Percentiles rank a stretch among this genome's conserved stretches.
Evolutionary conservation across 371 early-diverging fungal genomes (phyloP).

Genomic region (Phascolomyces articulosus): DNA sequence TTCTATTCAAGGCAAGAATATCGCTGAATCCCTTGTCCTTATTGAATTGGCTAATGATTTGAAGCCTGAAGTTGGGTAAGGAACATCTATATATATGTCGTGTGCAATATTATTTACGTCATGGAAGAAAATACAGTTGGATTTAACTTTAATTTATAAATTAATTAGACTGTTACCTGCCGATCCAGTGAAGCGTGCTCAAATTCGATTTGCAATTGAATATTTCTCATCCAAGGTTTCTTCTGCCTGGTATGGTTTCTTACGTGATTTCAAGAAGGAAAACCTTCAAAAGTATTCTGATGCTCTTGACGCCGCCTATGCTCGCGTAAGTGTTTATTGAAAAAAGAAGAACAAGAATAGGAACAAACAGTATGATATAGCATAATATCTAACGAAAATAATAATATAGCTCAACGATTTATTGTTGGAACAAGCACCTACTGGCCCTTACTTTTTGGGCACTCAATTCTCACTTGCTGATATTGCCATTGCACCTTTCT

Average conservation of each 20-base stretch:
- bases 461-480: slow-evolving; percentile 63
- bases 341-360: too few relatives aligned
- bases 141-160: neutral
- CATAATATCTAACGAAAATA: too few relatives aligned
- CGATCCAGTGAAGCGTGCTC: slow-evolving; percentile 49
- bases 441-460: slow-evolving; percentile 69
- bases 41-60: slow-evolving; percentile 54
- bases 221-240: slow-evolving; percentile 42
- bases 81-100: too few relatives aligned
- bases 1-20: slow-evolving; percentile 28
- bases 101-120: too few relatives aligned
- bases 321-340: slow-evolving; percentile 25
- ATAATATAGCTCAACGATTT: slow-evolving; percentile 37
- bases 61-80: slow-evolving; percentile 52
- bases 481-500: slow-evolving; percentile 56
- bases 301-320: slow-evolving; percentile 20
- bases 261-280: slow-evolving; percentile 30
- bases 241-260: slow-evolving; percentile 28
- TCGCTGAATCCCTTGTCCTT: slow-evolving; percentile 58
- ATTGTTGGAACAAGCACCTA: slow-evolving; percentile 43
- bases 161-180: slow-evolving; percentile 37
- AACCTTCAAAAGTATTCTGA: slow-evolving; percentile 21
- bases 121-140: too few relatives aligned
- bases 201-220: slow-evolving; percentile 61
- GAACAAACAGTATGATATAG: too few relatives aligned